These are phyloP conservation scores for Diaporthe sp. DNA, from an alignment of 2,329 filamentous ascomycete species.

Conservation along the genomic window DNA sequence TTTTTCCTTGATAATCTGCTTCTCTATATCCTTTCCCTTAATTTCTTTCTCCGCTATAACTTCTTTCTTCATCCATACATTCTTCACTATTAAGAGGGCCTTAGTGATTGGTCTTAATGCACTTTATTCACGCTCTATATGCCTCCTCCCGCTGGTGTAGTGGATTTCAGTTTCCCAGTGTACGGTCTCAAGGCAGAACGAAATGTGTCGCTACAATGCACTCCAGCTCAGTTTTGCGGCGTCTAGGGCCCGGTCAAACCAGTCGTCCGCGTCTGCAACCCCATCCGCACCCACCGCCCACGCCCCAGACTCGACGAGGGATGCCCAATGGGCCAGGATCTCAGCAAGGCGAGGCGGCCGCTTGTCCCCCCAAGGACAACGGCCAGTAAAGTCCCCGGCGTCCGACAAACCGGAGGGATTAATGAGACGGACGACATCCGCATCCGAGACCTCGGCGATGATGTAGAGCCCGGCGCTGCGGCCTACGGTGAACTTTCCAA, in stretches of 20 bases:
- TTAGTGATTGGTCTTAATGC: not conserved
- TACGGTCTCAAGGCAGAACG: not conserved
- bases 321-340: constrained; percentile 1
- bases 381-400: not conserved
- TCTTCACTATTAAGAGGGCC: too few species aligned
- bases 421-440: not conserved
- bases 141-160: not conserved
- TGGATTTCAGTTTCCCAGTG: not conserved
- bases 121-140: not conserved
- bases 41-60: too few species aligned
- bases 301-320: not conserved
- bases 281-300: not conserved
- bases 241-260: not conserved
- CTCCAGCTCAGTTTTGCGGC: not conserved
- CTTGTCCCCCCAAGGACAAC: not conserved
- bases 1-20: too few species aligned
- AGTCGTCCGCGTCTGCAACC: not conserved
- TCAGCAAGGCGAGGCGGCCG: not conserved
- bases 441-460: not conserved
- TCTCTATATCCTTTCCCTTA: too few species aligned
- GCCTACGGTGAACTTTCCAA: not conserved
- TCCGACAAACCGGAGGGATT: not conserved
- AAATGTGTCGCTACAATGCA: not conserved
- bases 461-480: not conserved
- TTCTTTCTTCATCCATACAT: too few species aligned